Evolutionary conservation across 1,284 basidiomycete genomes (phyloP).

Genomic region (Ustilago loliicola): DNA sequence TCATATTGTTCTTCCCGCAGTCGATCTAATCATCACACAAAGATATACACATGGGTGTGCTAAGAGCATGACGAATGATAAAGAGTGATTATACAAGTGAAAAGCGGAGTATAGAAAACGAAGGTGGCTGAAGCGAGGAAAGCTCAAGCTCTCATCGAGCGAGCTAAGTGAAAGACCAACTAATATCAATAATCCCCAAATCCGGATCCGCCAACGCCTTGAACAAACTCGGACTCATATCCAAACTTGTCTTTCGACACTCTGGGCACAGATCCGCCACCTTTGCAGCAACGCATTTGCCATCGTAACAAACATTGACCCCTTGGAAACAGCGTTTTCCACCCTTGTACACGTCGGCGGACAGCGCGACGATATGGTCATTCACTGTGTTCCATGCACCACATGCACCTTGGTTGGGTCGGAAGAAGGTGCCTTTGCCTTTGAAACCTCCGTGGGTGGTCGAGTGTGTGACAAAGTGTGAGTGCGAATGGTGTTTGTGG

Average conservation of each 20-base stretch:
- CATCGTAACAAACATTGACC: slow-evolving; percentile 20
- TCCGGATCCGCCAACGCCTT: slow-evolving; percentile 29
- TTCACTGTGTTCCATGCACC: slow-evolving; percentile 31
- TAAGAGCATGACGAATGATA: background rate
- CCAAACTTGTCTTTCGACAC: slow-evolving; percentile 33
- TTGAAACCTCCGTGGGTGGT: slow-evolving; percentile 10
- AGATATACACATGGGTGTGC: background rate
- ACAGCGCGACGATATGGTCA: slow-evolving; percentile 46
- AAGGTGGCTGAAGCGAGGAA: background rate
- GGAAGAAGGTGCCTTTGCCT: slow-evolving; percentile 42
- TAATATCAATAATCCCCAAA: slow-evolving; percentile 36
- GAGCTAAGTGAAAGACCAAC: slow-evolving; percentile 39
- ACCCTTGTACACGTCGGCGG: slow-evolving; percentile 27
- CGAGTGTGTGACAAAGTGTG: background rate
- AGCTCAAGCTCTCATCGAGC: slow-evolving; percentile 14
- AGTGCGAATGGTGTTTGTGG: background rate
- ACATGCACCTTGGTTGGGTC: slow-evolving; percentile 40
- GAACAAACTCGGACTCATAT: slow-evolving; percentile 39
- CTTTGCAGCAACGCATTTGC: slow-evolving; percentile 29
- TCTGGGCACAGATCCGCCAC: slow-evolving; percentile 45
- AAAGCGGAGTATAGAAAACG: background rate
- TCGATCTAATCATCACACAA: background rate
- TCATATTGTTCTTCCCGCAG: too few relatives aligned
- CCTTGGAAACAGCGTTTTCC: slow-evolving; percentile 32
- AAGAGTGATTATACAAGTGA: background rate